A percentile compares a stretch with the other conserved stretches of the same genome.
Evolutionary conservation across 2,329 filamentous ascomycete genomes (phyloP).

Genomic region (Cladosporium oxysporum): DNA sequence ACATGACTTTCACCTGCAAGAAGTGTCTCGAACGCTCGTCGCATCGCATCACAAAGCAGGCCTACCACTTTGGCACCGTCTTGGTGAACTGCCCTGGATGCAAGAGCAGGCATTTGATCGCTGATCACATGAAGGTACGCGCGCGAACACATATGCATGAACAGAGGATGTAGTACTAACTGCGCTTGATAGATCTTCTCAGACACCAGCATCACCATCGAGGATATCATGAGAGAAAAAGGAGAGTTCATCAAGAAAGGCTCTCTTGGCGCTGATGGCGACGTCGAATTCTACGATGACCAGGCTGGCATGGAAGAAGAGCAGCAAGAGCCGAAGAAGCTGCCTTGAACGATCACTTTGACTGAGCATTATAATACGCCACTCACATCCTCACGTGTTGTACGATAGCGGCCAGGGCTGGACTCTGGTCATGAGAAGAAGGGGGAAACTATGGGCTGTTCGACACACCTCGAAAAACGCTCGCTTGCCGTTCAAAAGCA

Average conservation of each 20-base stretch:
- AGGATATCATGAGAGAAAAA: conserved; percentile 75
- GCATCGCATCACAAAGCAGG: conserved; percentile 88
- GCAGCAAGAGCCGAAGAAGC: conserved; percentile 6
- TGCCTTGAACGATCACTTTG: background rate
- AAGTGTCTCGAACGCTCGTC: conserved; percentile 73
- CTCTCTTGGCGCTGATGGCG: conserved; percentile 72
- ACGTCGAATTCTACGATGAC: conserved; percentile 90
- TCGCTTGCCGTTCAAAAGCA: background rate
- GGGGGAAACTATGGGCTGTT: background rate
- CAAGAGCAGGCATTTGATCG: conserved; percentile 85
- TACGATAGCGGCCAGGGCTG: background rate
- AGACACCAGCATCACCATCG: conserved; percentile 68
- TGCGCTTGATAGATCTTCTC: conserved; percentile 64
- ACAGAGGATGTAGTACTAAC: background rate
- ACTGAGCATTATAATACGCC: background rate
- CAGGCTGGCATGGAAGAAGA: background rate
- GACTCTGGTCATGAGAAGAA: background rate
- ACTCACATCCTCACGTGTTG: background rate
- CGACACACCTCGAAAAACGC: background rate
- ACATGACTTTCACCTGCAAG: conserved; percentile 89
- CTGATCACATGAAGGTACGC: conserved; percentile 73
- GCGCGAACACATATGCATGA: background rate
- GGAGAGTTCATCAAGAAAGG: conserved; percentile 74
- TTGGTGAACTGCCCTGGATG: conserved; percentile 87
- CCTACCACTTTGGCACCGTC: conserved; percentile 87